phyloP scores from a whole-genome alignment of 1,139 yeast genomes.

The Sugiyamaella novakii region DNA sequence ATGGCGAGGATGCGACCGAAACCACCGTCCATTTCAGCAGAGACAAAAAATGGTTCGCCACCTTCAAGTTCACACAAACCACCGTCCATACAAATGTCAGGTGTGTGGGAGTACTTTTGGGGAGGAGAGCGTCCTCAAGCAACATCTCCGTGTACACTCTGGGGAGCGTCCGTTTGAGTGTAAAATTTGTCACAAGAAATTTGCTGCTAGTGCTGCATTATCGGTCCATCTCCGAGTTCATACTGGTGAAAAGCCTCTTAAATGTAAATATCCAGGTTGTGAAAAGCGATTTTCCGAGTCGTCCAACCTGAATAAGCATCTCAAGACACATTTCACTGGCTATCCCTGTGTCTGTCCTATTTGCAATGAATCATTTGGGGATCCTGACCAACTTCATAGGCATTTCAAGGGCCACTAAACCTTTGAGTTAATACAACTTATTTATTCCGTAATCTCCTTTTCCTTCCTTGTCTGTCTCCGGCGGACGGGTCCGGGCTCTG shows the following conservation, averaged over 20 bases:
- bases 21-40: conserved; percentile 64
- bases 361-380: conserved; percentile 14
- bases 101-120: conserved; percentile 72
- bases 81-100: conserved; percentile 72
- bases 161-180: conserved; percentile 86
- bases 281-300: conserved; percentile 85
- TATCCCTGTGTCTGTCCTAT: conserved; percentile 18
- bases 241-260: conserved; percentile 88
- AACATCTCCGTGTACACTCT: conserved; percentile 84
- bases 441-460: conserved; percentile 1
- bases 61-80: conserved; percentile 82
- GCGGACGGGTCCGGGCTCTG: conserved; percentile 11
- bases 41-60: conserved; percentile 86
- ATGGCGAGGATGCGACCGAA: conserved; percentile 80
- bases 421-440: background rate
- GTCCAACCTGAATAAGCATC: conserved; percentile 84
- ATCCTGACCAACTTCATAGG: conserved; percentile 17
- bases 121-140: conserved; percentile 63
- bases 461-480: conserved; percentile 1
- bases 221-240: conserved; percentile 77
- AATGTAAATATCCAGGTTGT: conserved; percentile 79
- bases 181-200: conserved; percentile 74
- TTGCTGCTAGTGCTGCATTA: conserved; percentile 58
- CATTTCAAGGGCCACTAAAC: conserved; percentile 20
- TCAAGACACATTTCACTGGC: conserved; percentile 35